phyloP scores from a whole-genome alignment of 129 eudicot species.

The Silybum marianum region DNA sequence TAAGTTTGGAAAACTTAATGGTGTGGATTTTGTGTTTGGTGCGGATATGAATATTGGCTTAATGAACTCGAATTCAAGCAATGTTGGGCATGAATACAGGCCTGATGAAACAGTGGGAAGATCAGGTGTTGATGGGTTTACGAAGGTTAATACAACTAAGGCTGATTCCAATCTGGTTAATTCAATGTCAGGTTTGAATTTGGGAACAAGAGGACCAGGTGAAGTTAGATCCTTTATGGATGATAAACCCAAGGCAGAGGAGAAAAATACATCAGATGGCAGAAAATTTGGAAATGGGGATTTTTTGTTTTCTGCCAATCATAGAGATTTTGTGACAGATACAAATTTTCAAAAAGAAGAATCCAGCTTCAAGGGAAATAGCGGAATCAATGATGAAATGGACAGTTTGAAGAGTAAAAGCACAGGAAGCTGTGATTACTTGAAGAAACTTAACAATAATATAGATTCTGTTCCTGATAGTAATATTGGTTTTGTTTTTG shows the following conservation, averaged over 20 bases:
- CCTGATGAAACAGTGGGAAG: slow-evolving; percentile 20
- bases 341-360: slow-evolving; percentile 15
- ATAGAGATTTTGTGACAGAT: slow-evolving; percentile 17
- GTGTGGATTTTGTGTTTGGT: slow-evolving; percentile 38
- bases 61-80: slow-evolving; percentile 12
- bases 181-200: slow-evolving; percentile 26
- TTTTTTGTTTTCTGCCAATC: slow-evolving; percentile 41
- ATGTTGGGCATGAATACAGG: slow-evolving; percentile 3
- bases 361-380: slow-evolving; percentile 24
- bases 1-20: slow-evolving; percentile 20
- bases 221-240: slow-evolving; percentile 9
- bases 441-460: slow-evolving; percentile 21
- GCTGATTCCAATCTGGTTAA: slow-evolving; percentile 24
- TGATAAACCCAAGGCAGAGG: slow-evolving; percentile 29
- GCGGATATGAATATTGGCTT: slow-evolving; percentile 23
- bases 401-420: slow-evolving; percentile 25
- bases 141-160: slow-evolving; percentile 19
- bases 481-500: slow-evolving; percentile 25
- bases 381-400: slow-evolving; percentile 22
- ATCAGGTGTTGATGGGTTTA: slow-evolving; percentile 21
- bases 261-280: slow-evolving; percentile 16
- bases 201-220: slow-evolving; percentile 15
- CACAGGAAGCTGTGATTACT: slow-evolving; percentile 23
- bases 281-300: slow-evolving; percentile 27
- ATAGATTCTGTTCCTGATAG: slow-evolving; percentile 17